Conservation (phyloP, 306 rosid species). For the Cicer pinnatifidum region DNA sequence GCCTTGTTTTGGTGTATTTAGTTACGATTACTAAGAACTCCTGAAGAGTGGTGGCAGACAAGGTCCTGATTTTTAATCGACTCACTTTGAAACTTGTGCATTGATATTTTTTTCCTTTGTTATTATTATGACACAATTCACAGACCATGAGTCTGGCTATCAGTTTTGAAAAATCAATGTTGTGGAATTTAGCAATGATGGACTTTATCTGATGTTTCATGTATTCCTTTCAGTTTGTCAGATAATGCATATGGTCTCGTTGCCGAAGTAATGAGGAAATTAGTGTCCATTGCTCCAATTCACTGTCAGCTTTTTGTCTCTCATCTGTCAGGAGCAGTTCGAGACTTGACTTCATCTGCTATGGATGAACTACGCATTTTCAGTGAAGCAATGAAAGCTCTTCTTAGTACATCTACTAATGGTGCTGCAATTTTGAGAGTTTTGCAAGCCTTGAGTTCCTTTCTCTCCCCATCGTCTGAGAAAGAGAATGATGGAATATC, state of each 20-base stretch:
- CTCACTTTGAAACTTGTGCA: constrained; percentile 11
- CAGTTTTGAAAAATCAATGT: not conserved
- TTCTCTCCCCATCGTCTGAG: constrained; percentile 64
- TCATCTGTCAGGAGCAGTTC: constrained; percentile 82
- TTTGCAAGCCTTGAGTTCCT: constrained; percentile 91
- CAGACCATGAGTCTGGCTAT: constrained; percentile 26
- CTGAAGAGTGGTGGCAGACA: not conserved
- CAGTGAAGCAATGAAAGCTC: constrained; percentile 78
- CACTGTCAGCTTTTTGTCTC: constrained; percentile 84
- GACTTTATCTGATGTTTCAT: constrained; percentile 47
- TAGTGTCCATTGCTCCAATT: constrained; percentile 82
- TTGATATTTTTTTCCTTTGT: constrained; percentile 34
- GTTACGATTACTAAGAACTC: constrained; percentile 2
- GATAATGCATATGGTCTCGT: constrained; percentile 88
- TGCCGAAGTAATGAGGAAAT: constrained; percentile 91
- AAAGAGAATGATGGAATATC: constrained; percentile 61
- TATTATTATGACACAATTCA: constrained; percentile 25
- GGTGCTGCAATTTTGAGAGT: constrained; percentile 97
- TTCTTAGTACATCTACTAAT: constrained; percentile 84
- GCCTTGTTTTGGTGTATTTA: constrained; percentile 35
- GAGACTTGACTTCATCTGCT: constrained; percentile 80
- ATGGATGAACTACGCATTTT: constrained; percentile 74
- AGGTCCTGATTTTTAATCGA: constrained; percentile 11
- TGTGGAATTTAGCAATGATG: constrained; percentile 32
- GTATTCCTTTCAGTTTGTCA: constrained; percentile 68